These are phyloP conservation scores for Teratosphaeria pseudoeucalypti DNA, from an alignment of 2,329 filamentous ascomycete species.

Conservation along the genomic window DNA sequence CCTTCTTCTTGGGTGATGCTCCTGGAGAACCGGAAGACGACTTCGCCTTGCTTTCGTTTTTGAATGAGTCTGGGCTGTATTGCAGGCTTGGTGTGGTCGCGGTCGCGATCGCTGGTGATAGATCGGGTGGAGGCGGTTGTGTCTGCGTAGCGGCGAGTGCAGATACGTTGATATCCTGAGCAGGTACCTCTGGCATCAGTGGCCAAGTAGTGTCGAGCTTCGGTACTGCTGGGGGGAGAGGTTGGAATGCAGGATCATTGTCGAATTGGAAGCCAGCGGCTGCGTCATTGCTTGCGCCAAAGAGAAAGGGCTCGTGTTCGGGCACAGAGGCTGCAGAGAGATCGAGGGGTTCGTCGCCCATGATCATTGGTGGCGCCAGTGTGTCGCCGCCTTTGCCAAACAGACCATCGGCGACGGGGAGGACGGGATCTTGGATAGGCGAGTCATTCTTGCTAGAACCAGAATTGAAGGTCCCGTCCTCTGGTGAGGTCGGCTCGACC, in stretches of 20 bases:
- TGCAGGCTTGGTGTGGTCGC: conserved; percentile 10
- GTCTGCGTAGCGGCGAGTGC: conserved; percentile 13
- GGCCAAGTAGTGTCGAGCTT: conserved; percentile 20
- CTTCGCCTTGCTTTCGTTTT: conserved; percentile 19
- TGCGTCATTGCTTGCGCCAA: conserved; percentile 15
- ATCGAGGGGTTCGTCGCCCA: conserved; percentile 22
- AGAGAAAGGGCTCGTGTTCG: conserved; percentile 17
- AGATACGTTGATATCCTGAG: conserved; percentile 11
- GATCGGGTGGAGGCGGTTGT: conserved; percentile 1
- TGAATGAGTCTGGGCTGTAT: conserved; percentile 22
- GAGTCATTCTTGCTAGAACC: conserved; percentile 26
- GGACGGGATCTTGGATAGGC: conserved; percentile 22
- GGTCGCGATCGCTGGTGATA: background rate
- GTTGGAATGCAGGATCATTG: conserved; percentile 9
- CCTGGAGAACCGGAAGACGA: conserved; percentile 20
- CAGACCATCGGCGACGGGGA: conserved; percentile 11
- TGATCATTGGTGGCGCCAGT: conserved; percentile 22
- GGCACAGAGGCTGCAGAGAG: conserved; percentile 11
- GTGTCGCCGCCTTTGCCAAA: conserved; percentile 15
- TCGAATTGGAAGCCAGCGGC: conserved; percentile 21
- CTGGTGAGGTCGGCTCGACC: conserved; percentile 24
- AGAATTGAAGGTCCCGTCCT: conserved; percentile 21
- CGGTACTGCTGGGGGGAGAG: conserved; percentile 7
- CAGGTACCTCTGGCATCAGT: conserved; percentile 11
- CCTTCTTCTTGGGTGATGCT: conserved; percentile 21